These are phyloP conservation scores for Anisodus tanguticus DNA, from an alignment of 257 asterid species.

Conservation along the genomic window DNA sequence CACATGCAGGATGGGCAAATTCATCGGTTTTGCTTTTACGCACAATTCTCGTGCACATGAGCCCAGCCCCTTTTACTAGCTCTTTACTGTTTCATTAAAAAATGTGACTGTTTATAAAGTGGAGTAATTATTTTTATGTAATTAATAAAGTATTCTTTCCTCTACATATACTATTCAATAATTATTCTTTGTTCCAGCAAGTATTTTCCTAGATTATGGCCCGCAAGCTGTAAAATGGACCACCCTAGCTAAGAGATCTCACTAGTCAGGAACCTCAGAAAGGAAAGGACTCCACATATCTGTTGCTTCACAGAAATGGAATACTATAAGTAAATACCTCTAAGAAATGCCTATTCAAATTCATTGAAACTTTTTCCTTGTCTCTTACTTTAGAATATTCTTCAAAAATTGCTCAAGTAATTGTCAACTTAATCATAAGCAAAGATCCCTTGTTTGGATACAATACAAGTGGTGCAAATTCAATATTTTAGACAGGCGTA, in stretches of 20 bases:
- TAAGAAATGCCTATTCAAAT: not conserved
- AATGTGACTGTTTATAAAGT: too few relatives aligned
- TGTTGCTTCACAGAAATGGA: constrained; percentile 20
- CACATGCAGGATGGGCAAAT: too few relatives aligned
- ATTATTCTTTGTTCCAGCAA: not conserved
- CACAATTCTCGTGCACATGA: too few relatives aligned
- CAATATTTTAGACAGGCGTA: not conserved
- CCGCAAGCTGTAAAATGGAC: constrained; percentile 21
- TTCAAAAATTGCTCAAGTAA: constrained; percentile 17
- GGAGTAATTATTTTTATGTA: too few relatives aligned
- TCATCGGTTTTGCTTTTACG: too few relatives aligned
- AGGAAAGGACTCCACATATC: constrained; percentile 23
- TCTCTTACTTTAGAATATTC: constrained; percentile 24
- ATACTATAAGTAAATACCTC: constrained; percentile 9
- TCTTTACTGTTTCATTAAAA: too few relatives aligned
- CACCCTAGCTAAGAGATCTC: constrained; percentile 23
- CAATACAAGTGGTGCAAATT: not conserved
- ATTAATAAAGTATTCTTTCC: too few relatives aligned
- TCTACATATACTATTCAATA: too few relatives aligned
- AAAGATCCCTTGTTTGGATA: not conserved
- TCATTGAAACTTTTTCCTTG: not conserved
- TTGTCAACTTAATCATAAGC: constrained; percentile 31
- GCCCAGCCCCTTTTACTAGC: too few relatives aligned
- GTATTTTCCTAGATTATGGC: not conserved
- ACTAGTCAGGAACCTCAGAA: not conserved